phyloP scores from a whole-genome alignment of 805 yeast species.

The Ogataea populi-albae region DNA sequence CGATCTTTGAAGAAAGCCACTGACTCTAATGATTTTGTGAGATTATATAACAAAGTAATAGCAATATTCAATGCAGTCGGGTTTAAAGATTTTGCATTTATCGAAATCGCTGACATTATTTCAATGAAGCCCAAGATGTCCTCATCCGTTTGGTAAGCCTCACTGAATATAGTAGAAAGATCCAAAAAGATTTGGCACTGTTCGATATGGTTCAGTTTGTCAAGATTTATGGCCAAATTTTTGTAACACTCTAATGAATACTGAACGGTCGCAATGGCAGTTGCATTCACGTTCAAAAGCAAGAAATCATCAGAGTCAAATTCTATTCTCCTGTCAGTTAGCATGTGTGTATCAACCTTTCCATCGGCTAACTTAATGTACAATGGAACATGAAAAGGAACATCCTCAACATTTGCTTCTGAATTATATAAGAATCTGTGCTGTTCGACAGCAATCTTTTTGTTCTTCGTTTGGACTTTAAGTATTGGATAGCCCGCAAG shows the following conservation, averaged over 20 bases:
- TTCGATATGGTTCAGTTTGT: slow-evolving; percentile 31
- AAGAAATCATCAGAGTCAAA: slow-evolving; percentile 28
- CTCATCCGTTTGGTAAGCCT: slow-evolving; percentile 28
- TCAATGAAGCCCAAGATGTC: slow-evolving; percentile 34
- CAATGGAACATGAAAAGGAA: slow-evolving; percentile 63
- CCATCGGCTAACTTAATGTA: slow-evolving; percentile 38
- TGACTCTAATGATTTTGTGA: slow-evolving; percentile 27
- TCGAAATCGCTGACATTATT: slow-evolving; percentile 30
- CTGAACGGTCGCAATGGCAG: slow-evolving; percentile 48
- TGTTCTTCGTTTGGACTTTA: slow-evolving; percentile 31
- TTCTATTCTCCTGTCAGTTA: slow-evolving; percentile 41
- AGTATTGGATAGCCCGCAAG: slow-evolving; percentile 59
- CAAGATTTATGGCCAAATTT: slow-evolving; percentile 25
- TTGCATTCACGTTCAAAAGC: slow-evolving; percentile 41
- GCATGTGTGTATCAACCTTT: slow-evolving; percentile 36
- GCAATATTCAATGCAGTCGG: slow-evolving; percentile 36
- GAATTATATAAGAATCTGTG: slow-evolving; percentile 35
- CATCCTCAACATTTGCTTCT: slow-evolving; percentile 43
- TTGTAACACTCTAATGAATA: slow-evolving; percentile 36
- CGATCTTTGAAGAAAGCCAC: slow-evolving; percentile 23
- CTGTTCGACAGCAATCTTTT: slow-evolving; percentile 36
- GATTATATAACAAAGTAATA: slow-evolving; percentile 33
- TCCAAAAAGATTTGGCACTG: slow-evolving; percentile 39
- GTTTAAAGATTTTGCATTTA: slow-evolving; percentile 25
- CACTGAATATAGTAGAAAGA: slow-evolving; percentile 38